Evolutionary conservation across 768 basidiomycete genomes (phyloP).

Genomic region (Piloderma croceum): DNA sequence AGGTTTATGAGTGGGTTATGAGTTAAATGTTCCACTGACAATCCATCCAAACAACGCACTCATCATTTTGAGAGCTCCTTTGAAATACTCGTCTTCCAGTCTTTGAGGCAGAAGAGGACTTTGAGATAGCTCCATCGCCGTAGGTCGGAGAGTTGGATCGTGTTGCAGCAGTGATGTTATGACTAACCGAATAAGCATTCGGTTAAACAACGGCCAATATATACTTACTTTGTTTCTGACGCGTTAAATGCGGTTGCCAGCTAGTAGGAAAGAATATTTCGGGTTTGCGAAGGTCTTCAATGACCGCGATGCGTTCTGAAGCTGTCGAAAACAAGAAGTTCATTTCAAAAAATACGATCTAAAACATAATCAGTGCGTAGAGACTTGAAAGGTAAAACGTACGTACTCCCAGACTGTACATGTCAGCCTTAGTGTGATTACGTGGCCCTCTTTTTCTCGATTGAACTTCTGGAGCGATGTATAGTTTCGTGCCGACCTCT

Average conservation of each 20-base stretch:
- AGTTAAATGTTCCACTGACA: not conserved
- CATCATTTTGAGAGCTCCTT: slow-evolving; percentile 70
- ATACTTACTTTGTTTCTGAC: slow-evolving; percentile 65
- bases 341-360: slow-evolving; percentile 99
- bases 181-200: slow-evolving; percentile 36
- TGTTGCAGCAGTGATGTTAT: slow-evolving; percentile 80
- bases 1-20: not conserved
- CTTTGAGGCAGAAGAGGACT: slow-evolving; percentile 70
- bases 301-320: slow-evolving; percentile 77
- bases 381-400: not conserved
- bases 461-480: slow-evolving; percentile 90
- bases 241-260: slow-evolving; percentile 59
- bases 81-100: slow-evolving; percentile 84
- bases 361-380: slow-evolving; percentile 1
- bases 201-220: not conserved
- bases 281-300: slow-evolving; percentile 72
- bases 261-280: slow-evolving; percentile 68
- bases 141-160: slow-evolving; percentile 71
- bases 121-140: slow-evolving; percentile 77
- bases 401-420: slow-evolving; percentile 88
- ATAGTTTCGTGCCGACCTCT: slow-evolving; percentile 89
- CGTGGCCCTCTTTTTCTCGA: slow-evolving; percentile 55
- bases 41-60: slow-evolving; percentile 35
- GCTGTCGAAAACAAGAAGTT: slow-evolving; percentile 79
- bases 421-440: slow-evolving; percentile 85